Base-by-base conservation (phyloP, 441 rosid species). In the Gossypium gossypioides region DNA sequence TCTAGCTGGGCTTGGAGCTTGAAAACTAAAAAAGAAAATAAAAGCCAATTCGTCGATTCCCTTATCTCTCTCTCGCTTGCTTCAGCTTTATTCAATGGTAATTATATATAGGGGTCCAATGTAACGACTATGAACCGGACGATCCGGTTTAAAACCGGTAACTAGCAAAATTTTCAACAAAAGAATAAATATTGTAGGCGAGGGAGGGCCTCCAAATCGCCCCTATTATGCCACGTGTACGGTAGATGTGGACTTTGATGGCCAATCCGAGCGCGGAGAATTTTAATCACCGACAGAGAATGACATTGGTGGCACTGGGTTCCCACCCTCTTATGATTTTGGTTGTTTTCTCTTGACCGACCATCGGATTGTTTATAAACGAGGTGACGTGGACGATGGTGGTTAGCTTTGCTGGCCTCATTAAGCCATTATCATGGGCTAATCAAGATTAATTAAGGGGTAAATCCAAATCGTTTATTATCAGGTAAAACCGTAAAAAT, bases 311-410 rank as follows among this genome's bases (percentile, higher is more conserved):
- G 67, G 67, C 1, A 19, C 19, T 12, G 77, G 84, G 80, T 7
- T 83, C 86, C 75, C 15, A 1, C 2, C 42, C 61, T 7, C 57
- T 7, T 2, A 72, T 78, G 82, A 77, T 82, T 80, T 67, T 51
- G 44, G 18, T 66, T 37, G 58, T 52, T 74, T 56, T 40, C n/a
- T 68, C 75, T 58, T 65, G 54, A 84, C 84, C 88, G 88, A 81
- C 91, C 84, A 76, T 71, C 40, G 74, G 81, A 74, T 80, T 80
- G 72, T 79, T 83, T 78, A 75, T 46, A 18, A 7, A 3, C 6
- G 37, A 8, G 71, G 66, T 72, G 79, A 79, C 29, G 79, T 77
- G 75, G 81, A 64, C 66, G 3, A 46, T 51, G 75, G 75, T 62
- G 72, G 58, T 74, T 67, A 34, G 76, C 29, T 75, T 24, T 18